phyloP scores from a whole-genome alignment of 306 rosid genomes.

The Inga oerstediana region DNA sequence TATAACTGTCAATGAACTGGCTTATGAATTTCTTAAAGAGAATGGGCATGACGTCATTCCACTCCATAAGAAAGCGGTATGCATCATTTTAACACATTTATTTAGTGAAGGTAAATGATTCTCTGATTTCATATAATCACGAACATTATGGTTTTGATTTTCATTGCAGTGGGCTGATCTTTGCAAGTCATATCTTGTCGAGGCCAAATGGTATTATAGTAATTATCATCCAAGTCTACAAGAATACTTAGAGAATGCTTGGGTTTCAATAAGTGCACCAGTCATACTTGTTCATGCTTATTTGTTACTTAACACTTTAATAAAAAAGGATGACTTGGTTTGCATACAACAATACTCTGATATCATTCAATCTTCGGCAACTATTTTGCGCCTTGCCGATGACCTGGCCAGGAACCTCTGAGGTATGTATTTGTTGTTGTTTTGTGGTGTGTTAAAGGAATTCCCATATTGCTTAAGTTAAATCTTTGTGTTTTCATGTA shows the following conservation, averaged over 20 bases:
- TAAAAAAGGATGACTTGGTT: background rate
- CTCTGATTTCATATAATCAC: too few species aligned
- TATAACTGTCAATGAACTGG: too few species aligned
- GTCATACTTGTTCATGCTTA: background rate
- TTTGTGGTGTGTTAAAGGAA: too few species aligned
- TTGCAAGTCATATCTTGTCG: background rate
- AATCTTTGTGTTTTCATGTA: accelerated
- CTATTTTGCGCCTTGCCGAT: background rate
- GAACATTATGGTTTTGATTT: too few species aligned
- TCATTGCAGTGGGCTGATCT: background rate
- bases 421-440: background rate
- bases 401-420: background rate
- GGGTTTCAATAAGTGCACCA: background rate
- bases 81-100: too few species aligned
- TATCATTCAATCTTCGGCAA: background rate
- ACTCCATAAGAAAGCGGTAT: too few species aligned
- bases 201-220: background rate
- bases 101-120: too few species aligned
- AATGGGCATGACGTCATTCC: too few species aligned
- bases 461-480: too few species aligned
- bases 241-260: background rate
- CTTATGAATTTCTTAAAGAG: too few species aligned
- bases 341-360: too few species aligned
- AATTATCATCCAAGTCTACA: background rate
- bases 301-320: too few species aligned